These are phyloP conservation scores for Ulmus americana DNA, from an alignment of 331 rosid species.

Conservation along the genomic window DNA sequence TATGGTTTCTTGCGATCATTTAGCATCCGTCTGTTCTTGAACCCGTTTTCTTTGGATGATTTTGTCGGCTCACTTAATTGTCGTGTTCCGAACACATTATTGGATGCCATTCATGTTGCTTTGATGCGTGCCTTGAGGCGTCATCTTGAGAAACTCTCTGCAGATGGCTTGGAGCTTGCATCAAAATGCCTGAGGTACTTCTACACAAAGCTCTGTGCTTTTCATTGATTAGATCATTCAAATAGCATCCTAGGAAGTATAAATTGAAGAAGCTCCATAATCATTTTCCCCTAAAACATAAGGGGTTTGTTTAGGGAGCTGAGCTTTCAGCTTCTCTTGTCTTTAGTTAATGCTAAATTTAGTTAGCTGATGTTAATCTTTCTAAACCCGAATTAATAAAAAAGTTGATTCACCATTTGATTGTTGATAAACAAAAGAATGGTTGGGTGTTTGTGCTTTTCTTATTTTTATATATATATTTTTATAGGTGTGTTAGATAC, in stretches of 20 bases:
- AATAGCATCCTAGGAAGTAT: neutral
- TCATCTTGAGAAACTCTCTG: conserved; percentile 57
- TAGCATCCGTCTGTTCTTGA: conserved; percentile 55
- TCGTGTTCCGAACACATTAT: conserved; percentile 41
- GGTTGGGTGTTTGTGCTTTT: no score
- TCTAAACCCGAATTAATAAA: no score
- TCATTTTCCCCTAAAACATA: neutral
- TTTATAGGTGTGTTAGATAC: no score
- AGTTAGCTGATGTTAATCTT: no score
- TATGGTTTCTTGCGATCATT: conserved; percentile 77
- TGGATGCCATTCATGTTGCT: conserved; percentile 74
- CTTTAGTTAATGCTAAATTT: no score
- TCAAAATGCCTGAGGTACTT: conserved; percentile 68
- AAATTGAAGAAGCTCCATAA: neutral
- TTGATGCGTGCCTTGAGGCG: conserved; percentile 64
- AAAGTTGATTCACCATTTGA: no score
- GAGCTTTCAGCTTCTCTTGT: no score
- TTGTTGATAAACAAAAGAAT: no score
- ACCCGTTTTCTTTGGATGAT: conserved; percentile 80
- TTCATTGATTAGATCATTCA: conserved; percentile 1
- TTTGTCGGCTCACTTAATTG: conserved; percentile 80
- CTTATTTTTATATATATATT: no score
- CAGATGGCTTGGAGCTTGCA: conserved; percentile 65
- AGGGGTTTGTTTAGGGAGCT: no score
- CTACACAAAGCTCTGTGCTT: neutral